Base-by-base conservation (phyloP, 2,329 filamentous ascomycete genomes). In the Onygenales sp. region DNA sequence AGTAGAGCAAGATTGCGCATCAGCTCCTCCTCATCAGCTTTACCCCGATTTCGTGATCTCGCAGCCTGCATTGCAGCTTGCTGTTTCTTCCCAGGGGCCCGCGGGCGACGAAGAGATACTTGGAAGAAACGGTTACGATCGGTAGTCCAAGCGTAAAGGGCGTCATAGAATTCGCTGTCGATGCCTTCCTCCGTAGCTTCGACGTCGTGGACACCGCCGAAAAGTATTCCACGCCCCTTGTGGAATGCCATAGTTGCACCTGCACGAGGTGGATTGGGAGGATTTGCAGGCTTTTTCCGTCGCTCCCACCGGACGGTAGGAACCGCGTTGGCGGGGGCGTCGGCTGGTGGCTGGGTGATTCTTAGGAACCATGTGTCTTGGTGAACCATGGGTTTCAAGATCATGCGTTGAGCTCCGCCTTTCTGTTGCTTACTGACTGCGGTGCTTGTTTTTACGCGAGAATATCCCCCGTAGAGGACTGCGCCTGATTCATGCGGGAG, bases 101-200 rank as follows among this genome's bases (percentile, higher is more conserved):
- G 83, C 2, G 89, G 81, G 61, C 89, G 88, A 51, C 91, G 80
- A 45, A 97, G 75, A 8, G 76, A 75, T 44, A 97, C 76, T 2
- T 87, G 88, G 75, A 97, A 96, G 74, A 95, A 97, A 7, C 93
- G 80, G 67, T 98, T 98, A 55, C 92, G 82, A 64, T 97, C 93
- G 58, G 95, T 84, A 65, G 95, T 96, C 89, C 91, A 97, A 5
- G 91, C 87, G 64, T 87, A 94, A 27, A 97, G 72, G 53, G 85
- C 81, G 63, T 96, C 92, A 75, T 97, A 98, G 72, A 98, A 98
- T 68, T 96, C 91, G 65, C 89, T 95, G 52, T 98, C 92, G 60
- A 98, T 95, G 3, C 88, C 90, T 68, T 98, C 93, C 66, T 95
- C 91, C 59, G 82, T 92, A 66, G 91, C 81, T 68, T 95, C 89